Base-by-base conservation (phyloP, 2,329 filamentous ascomycete genomes). In the Coniochaeta prunicola region DNA sequence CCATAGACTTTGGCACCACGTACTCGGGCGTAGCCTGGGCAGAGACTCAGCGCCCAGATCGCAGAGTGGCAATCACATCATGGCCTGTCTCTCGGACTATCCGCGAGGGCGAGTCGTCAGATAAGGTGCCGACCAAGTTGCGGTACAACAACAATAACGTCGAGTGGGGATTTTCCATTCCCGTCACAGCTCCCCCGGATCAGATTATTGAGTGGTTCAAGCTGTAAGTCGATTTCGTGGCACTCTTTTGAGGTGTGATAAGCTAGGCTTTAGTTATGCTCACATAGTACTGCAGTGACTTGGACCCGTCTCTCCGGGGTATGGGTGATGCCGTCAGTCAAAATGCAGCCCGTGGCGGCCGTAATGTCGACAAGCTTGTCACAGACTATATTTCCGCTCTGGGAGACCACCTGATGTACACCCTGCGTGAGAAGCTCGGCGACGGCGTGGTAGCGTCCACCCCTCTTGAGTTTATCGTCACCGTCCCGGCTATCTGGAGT, bases 401-500 rank as follows among this genome's bases (percentile, higher is more conserved):
- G 6, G 75, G 78, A n/a, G 67, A 72, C 4, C 76, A 84, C 61
- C 77, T 82, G 4, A 70, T 78, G 60, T 70, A 73, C 53, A 72
- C 74, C 0, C 67, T 84, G 17, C 69, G 74, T 45, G 67, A 73
- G 40, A 71, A 73, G 4, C 66, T 83, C 1, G 76, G 77, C 2
- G 66, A 68, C 1, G 70, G 70, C 1, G 71, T 79, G 21, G 68
- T 81, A 5, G 68, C 69, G 4, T 74, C 69, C 19, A 81, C 72
- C 0, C 73, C 76, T 0, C 73, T 82, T 61, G 76, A 84, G 58
- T 83, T 82, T 59, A 75, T 84, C 50, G 69, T 85, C 21, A 83
- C 82, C 0, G 81, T 85, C 0, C 82, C 82, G 0, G 81, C 82
- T 5, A 80, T 85, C 8, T 85, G 82, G 82, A 80, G 77, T 38